Evolutionary conservation across 345 rosid species (phyloP).

Genomic region (Pelargonium nanum): DNA sequence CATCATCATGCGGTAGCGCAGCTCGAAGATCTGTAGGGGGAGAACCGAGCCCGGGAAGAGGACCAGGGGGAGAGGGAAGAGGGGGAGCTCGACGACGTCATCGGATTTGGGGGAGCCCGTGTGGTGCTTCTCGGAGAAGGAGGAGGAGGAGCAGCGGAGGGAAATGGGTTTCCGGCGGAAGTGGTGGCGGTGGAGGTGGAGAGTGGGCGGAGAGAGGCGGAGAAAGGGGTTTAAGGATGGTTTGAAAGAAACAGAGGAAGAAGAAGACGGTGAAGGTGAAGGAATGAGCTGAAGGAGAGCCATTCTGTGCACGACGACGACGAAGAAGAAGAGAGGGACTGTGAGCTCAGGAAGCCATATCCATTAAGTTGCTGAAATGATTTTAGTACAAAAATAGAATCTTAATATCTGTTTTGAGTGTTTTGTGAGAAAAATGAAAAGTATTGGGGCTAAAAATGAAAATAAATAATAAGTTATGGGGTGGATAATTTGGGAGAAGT

Average conservation of each 20-base stretch:
- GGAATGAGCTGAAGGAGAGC: neutral
- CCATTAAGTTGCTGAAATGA: no score
- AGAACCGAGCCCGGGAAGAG: constrained; percentile 92
- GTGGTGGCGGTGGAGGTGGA: constrained; percentile 10
- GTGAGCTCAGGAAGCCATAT: no score
- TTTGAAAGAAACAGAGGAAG: no score
- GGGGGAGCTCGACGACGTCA: constrained; percentile 74
- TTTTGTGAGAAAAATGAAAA: no score
- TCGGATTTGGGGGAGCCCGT: constrained; percentile 35
- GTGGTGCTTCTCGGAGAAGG: constrained; percentile 42
- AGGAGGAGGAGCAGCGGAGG: constrained; percentile 42
- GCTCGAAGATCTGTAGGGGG: constrained; percentile 94
- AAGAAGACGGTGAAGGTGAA: neutral
- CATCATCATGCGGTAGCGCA: constrained; percentile 98
- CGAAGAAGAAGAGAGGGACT: no score
- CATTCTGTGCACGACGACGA: no score
- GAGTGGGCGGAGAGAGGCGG: constrained; percentile 5
- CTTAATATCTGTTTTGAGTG: no score
- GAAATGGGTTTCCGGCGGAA: constrained; percentile 1
- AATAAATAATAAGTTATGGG: no score
- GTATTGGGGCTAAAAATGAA: no score
- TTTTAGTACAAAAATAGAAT: no score
- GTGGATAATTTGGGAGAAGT: no score
- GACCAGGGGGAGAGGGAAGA: constrained; percentile 81
- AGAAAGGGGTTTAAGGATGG: neutral